Percentiles rank a stretch among this genome's conserved stretches.
phyloP scores from a whole-genome alignment of 352 stramenopile genomes.

The Globisporangium barbulae region DNA sequence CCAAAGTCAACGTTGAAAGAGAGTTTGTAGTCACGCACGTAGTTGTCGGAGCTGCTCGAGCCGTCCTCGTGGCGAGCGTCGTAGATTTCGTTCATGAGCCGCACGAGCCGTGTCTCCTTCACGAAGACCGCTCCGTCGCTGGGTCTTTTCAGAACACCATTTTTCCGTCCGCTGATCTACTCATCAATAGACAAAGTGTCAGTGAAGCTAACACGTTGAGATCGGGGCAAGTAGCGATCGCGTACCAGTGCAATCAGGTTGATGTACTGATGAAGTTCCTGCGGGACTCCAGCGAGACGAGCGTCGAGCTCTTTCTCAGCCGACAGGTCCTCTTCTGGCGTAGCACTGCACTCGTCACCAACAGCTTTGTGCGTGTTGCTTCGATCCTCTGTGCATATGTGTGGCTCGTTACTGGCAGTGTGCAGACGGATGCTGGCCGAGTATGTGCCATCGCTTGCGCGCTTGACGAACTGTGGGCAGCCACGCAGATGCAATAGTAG shows the following conservation, averaged over 20 bases:
- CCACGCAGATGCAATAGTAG: not conserved
- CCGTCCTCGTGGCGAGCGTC: constrained; percentile 44
- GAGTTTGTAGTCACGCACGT: constrained; percentile 11
- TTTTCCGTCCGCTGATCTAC: not conserved
- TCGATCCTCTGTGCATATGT: not conserved
- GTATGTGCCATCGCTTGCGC: constrained; percentile 45
- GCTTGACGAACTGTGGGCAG: constrained; percentile 44
- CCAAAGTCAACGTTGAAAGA: not conserved
- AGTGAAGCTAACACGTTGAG: not conserved
- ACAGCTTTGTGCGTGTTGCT: not conserved
- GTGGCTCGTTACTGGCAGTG: not conserved
- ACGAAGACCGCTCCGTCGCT: constrained; percentile 19
- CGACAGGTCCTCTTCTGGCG: not conserved
- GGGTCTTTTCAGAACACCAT: not conserved
- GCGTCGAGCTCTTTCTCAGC: not conserved
- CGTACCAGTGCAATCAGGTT: constrained; percentile 38
- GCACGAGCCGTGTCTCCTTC: constrained; percentile 46
- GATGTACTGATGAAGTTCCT: constrained; percentile 24
- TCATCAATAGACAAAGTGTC: not conserved
- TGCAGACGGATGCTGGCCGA: constrained; percentile 53
- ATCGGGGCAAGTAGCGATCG: constrained; percentile 4
- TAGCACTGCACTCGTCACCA: not conserved
- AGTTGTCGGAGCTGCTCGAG: constrained; percentile 16
- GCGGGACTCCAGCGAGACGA: not conserved
- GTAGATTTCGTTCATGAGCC: constrained; percentile 72